Conservation (phyloP, 495 filamentous ascomycete genomes). For the Xylaria palmicola region DNA sequence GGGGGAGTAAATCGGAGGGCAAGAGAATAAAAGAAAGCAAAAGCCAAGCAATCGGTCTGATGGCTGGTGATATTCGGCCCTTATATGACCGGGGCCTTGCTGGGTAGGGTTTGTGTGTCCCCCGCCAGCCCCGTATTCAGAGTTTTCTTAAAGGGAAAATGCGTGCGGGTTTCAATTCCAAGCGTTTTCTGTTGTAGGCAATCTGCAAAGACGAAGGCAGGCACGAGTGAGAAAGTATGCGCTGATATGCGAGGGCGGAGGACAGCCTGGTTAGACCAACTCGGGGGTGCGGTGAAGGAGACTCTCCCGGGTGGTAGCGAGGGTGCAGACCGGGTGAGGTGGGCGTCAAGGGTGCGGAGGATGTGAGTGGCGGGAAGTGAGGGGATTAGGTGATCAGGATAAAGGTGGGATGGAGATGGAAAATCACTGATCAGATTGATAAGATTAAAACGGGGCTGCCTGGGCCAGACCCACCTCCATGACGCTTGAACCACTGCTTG, state of each 20-base stretch:
- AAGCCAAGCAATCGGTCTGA: conserved; percentile 14
- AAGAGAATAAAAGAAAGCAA: background rate
- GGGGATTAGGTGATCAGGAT: conserved; percentile 4
- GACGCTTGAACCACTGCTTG: background rate
- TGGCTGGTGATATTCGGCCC: conserved; percentile 1
- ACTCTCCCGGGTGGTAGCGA: background rate
- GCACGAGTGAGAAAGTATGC: background rate
- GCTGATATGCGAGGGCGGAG: background rate
- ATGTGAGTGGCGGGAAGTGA: conserved; percentile 3
- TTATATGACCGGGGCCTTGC: conserved; percentile 1
- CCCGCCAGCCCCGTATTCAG: background rate
- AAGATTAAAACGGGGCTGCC: conserved; percentile 31
- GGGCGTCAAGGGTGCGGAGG: background rate
- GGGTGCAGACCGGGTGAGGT: background rate
- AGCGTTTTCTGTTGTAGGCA: background rate
- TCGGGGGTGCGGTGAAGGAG: background rate
- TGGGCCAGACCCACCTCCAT: background rate
- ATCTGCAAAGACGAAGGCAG: no score
- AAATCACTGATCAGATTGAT: conserved; percentile 42
- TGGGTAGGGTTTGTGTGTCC: background rate
- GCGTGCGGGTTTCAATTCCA: background rate
- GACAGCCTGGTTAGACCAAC: background rate
- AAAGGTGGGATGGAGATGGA: conserved; percentile 16
- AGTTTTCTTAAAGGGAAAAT: background rate
- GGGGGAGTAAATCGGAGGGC: background rate